Evolutionary conservation across 2,329 filamentous ascomycete species (phyloP), one percentile per base, ranked within the genome.

Genomic region (Cladobotryum mycophilum): DNA sequence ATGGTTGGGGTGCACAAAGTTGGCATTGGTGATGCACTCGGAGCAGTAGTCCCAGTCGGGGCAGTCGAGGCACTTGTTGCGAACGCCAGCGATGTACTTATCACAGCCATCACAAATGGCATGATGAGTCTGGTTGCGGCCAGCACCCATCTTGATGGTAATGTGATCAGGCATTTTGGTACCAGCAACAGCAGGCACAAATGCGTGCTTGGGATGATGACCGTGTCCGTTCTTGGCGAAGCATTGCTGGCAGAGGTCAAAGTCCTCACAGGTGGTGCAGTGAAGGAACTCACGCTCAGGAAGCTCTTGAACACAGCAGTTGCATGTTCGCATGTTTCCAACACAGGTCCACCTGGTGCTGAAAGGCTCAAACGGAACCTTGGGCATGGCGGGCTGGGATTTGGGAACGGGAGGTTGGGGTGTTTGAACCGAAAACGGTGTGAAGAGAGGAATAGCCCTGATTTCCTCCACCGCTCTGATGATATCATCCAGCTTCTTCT

Each of bases 11-110:
- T 99, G 95, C 45, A 79, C 82, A 60, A 82, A 77, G 53, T 71
- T 69, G 41, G 88, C 85, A 58, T 78, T 81, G 60, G 76, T 71
- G 52, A 89, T 69, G 70, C 95, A 99, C 8, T 81, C 75, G 20
- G 79, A 78, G 75, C 93, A 99, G 72, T 88, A 97, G 64, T 99
- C 93, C 87, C 89, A 99, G 69, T 99, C 93, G 41, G 95, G 93
- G 75, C 93, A 99, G 66, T 89, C 85, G 57, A 97, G 77, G 68
- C 93, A 99, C 78, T 99, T 99, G 80, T 97, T 86, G 60, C 93
- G 92, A 51, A 96, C 79, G 60, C 93, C 95, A 60, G 79, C 77
- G 62, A 99, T 93, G 67, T 82, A 84, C 78, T 64, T 86, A 61
- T 97, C 88, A 67, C 95, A 99, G 38, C 89, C 89, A 73, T 99